Conservation (phyloP, 148 eudicot genomes). For the Rhododendron vialii region DNA sequence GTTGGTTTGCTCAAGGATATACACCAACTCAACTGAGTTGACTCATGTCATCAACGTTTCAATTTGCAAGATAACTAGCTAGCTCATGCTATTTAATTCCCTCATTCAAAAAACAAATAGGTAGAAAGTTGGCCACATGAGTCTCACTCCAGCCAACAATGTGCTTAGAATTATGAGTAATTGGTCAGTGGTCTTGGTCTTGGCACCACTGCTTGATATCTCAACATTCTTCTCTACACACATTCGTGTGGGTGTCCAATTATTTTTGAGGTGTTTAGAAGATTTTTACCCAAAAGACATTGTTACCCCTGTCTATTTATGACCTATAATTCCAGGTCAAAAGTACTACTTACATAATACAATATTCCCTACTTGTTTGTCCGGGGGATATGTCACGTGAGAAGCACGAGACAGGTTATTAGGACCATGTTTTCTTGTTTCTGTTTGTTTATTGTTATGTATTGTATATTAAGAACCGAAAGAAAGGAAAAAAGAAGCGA, state of each 20-base stretch:
- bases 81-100: background rate
- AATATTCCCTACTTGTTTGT: background rate
- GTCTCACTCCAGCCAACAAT: background rate
- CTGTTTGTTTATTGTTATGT: background rate
- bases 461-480: background rate
- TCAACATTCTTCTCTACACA: background rate
- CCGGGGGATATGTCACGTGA: background rate
- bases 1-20: constrained; percentile 85
- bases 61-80: background rate
- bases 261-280: too few species aligned
- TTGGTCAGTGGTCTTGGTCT: too few species aligned
- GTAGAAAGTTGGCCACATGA: background rate
- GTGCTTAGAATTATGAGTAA: background rate
- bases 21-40: constrained; percentile 29
- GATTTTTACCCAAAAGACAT: background rate
- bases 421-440: background rate
- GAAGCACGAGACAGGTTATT: constrained; percentile 2
- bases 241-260: background rate
- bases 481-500: background rate
- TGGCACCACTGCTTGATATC: too few species aligned
- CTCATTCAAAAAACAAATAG: background rate
- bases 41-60: background rate
- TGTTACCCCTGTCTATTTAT: background rate
- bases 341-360: background rate
- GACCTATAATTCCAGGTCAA: background rate